These are phyloP conservation scores for Diaporthe citrichinensis DNA, from an alignment of 2,329 filamentous ascomycete genomes.

Conservation along the genomic window DNA sequence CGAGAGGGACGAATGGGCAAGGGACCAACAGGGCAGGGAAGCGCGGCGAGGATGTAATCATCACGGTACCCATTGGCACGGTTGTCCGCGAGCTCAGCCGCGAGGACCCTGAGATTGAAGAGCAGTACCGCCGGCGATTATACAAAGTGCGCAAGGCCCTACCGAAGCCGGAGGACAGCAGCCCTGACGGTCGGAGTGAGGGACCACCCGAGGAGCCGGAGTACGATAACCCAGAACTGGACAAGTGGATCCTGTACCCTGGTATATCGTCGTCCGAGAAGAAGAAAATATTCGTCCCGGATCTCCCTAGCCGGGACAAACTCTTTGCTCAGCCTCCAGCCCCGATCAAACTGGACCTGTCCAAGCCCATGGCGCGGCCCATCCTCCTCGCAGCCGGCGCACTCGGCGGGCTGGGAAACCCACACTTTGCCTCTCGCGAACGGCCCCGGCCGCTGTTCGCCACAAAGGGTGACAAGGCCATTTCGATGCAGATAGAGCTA, in stretches of 20 bases:
- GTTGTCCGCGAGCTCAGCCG: conserved; percentile 87
- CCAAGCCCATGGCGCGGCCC: conserved; percentile 83
- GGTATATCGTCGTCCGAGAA: conserved; percentile 80
- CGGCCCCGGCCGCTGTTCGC: conserved; percentile 86
- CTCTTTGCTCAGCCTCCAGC: conserved; percentile 77
- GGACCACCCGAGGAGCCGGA: conserved; percentile 58
- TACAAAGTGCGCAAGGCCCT: conserved; percentile 45
- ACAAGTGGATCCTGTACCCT: conserved; percentile 91
- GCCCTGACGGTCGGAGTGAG: conserved; percentile 52
- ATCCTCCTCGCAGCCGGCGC: conserved; percentile 90
- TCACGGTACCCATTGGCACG: conserved; percentile 93
- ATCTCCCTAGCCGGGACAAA: conserved; percentile 65
- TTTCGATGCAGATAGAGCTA: conserved; percentile 84
- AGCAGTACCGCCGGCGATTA: conserved; percentile 57
- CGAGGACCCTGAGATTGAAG: conserved; percentile 81
- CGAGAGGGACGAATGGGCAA: conserved; percentile 82
- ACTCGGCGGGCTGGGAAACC: conserved; percentile 91
- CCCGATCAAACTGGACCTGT: conserved; percentile 81
- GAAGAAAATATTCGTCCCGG: conserved; percentile 65
- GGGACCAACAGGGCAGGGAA: conserved; percentile 81
- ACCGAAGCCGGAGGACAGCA: conserved; percentile 39
- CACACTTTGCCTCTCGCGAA: conserved; percentile 88
- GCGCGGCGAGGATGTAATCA: conserved; percentile 87
- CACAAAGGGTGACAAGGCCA: conserved; percentile 85
- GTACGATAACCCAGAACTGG: conserved; percentile 64